Evolutionary conservation across 495 filamentous ascomycete genomes (phyloP).

Genomic region (Penicillium canariense): DNA sequence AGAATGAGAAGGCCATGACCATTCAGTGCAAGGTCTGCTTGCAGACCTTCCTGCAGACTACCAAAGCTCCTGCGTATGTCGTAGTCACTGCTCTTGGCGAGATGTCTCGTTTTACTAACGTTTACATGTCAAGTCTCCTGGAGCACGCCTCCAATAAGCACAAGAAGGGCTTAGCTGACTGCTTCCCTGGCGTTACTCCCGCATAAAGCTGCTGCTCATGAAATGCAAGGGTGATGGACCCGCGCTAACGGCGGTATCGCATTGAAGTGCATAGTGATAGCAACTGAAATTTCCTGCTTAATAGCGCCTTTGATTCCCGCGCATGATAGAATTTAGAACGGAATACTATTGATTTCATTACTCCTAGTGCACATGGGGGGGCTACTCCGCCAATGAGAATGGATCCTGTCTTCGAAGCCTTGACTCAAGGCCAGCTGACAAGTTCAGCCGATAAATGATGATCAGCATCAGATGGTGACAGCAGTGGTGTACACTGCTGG

Average conservation of each 20-base stretch:
- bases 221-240: background rate
- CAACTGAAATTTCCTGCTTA: background rate
- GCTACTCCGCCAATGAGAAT: background rate
- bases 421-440: background rate
- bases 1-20: slow-evolving; percentile 32
- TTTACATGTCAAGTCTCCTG: slow-evolving; percentile 16
- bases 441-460: too few species aligned
- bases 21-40: slow-evolving; percentile 28
- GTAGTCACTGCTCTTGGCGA: background rate
- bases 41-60: slow-evolving; percentile 32
- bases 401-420: background rate
- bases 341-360: background rate
- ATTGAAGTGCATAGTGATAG: background rate
- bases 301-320: background rate
- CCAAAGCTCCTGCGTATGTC: slow-evolving; percentile 31
- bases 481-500: too few species aligned
- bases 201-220: slow-evolving; percentile 4
- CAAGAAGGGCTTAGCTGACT: slow-evolving; percentile 27
- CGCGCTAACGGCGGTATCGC: background rate
- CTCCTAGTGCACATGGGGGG: background rate
- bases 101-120: background rate
- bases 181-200: slow-evolving; percentile 26
- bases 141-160: slow-evolving; percentile 33
- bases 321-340: background rate
- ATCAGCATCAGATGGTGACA: background rate